These are phyloP conservation scores for Annulohypoxylon nitens DNA, from an alignment of 495 filamentous ascomycete species.

Conservation along the genomic window DNA sequence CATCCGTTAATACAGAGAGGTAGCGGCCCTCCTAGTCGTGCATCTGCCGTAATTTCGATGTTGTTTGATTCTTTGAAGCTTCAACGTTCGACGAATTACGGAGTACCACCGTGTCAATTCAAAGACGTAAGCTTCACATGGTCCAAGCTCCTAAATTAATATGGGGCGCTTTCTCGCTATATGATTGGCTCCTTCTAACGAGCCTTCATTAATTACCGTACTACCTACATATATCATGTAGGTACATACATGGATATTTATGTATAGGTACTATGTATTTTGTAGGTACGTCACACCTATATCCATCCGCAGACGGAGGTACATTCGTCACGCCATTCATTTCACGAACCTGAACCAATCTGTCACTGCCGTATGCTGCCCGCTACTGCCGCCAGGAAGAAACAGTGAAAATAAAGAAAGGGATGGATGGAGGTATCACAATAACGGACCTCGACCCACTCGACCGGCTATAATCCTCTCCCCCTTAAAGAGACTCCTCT, in stretches of 20 bases:
- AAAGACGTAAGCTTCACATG: constrained; percentile 25
- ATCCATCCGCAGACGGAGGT: neutral
- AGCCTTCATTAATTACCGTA: constrained; percentile 7
- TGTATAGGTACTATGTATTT: neutral
- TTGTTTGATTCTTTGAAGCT: constrained; percentile 28
- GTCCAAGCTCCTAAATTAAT: constrained; percentile 35
- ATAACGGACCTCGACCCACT: constrained; percentile 28
- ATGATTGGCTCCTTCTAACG: constrained; percentile 30
- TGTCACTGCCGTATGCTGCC: constrained; percentile 25
- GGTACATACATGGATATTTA: neutral
- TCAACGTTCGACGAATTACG: constrained; percentile 9
- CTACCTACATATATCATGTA: constrained; percentile 8
- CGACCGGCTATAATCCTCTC: neutral
- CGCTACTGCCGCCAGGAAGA: constrained; percentile 5
- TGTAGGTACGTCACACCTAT: constrained; percentile 8
- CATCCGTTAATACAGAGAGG: neutral
- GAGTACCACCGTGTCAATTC: constrained; percentile 47
- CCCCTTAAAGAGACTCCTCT: neutral
- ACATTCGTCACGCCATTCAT: constrained; percentile 9
- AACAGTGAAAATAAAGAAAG: neutral
- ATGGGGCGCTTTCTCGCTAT: neutral
- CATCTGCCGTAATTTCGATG: constrained; percentile 3
- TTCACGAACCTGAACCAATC: constrained; percentile 8
- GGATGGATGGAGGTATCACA: constrained; percentile 19
- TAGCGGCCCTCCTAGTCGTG: constrained; percentile 1